phyloP scores from a whole-genome alignment of 495 filamentous ascomycete genomes.

The Tuber brumale region DNA sequence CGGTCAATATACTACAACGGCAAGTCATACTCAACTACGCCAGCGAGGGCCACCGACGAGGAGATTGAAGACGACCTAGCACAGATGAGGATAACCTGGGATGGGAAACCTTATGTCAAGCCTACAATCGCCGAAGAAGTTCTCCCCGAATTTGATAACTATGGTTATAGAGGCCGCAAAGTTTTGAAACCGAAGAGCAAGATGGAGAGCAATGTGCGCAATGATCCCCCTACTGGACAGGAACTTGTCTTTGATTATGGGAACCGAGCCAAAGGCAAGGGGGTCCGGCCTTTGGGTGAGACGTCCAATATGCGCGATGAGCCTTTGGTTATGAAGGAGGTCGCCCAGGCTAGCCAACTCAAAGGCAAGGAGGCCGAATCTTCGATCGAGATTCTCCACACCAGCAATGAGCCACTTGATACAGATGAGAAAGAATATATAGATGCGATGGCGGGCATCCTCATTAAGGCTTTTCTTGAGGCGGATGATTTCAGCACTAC shows the following conservation, averaged over 20 bases:
- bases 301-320: too few species aligned
- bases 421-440: too few species aligned
- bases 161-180: background rate
- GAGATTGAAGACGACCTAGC: background rate
- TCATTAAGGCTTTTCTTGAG: too few species aligned
- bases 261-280: background rate
- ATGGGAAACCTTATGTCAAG: background rate
- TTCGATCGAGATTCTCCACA: too few species aligned
- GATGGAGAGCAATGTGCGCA: background rate
- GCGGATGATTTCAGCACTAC: too few species aligned
- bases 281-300: too few species aligned
- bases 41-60: background rate
- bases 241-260: background rate
- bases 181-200: background rate
- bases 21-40: background rate
- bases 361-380: too few species aligned
- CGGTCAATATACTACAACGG: background rate
- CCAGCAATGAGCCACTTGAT: too few species aligned
- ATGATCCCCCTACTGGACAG: background rate
- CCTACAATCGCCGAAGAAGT: background rate
- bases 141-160: background rate
- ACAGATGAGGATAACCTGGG: background rate
- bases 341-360: too few species aligned
- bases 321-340: too few species aligned
- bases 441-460: too few species aligned